Base-by-base conservation (phyloP, 208 protist genomes). In the Crithidia thermophila region DNA sequence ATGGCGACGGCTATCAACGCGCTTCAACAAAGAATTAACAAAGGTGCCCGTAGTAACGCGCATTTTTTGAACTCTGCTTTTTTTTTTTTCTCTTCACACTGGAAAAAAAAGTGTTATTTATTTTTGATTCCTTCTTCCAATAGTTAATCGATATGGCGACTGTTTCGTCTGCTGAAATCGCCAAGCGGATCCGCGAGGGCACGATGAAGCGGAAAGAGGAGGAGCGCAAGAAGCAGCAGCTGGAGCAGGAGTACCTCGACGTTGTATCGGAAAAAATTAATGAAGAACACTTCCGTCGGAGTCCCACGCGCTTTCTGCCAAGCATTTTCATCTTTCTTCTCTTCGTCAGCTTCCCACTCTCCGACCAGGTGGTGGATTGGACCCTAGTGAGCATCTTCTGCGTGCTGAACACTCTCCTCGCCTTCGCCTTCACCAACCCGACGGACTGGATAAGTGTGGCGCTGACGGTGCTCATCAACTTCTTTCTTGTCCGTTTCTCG, bases 301-400 rank as follows among this genome's bases (percentile, higher is more conserved):
- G 68, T 20, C 40, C 77, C 14, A 68, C 67, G 36, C 45, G 58
- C 27, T 87, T 85, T 46, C 75, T 95, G 49, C 74, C 86, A 0
- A 88, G 65, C 55, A 94, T 96, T 45, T 49, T 94, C 27, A 81
- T 94, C 43, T 84, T 75, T 46, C 80, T 96, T 14, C 36, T 96
- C 8, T 93, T 94, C 42, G 61, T 93, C 10, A 94, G 85, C 49
- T 81, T 96, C 56, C 90, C 90, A 1, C 73, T 96, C 20, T 90
- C 85, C 0, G 87, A 94, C 37, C 76, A 64, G 36, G 73, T 77
- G 20, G 79, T 96, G 5, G 87, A 96, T 59, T 96, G 90, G 88
- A 52, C 75, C 23, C 40, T 93, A 0, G 90, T 94, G 8, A 58
- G 64, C 11, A 58, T 82, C 28, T 82, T 93, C 46, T 52, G 71